A percentile compares a stretch with the other conserved stretches of the same genome.
These are phyloP conservation scores for Aspergillus haitiensis DNA, from an alignment of 495 filamentous ascomycete genomes.

Conservation along the genomic window DNA sequence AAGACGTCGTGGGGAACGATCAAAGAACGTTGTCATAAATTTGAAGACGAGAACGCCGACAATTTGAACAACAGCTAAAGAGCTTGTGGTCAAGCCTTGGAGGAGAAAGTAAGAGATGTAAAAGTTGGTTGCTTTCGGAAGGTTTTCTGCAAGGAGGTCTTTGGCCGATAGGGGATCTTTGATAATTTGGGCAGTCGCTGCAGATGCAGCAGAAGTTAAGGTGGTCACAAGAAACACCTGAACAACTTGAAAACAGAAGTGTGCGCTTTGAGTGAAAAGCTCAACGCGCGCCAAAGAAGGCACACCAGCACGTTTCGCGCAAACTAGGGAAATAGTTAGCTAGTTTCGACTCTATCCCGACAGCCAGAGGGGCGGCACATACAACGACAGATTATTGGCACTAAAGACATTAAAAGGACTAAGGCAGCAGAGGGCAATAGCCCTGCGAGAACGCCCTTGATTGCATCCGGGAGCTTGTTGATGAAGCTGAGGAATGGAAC, in stretches of 20 bases:
- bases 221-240: conserved; percentile 89
- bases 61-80: conserved; percentile 70
- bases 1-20: conserved; percentile 63
- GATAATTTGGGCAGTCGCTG: conserved; percentile 62
- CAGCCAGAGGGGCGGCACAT: conserved; percentile 28
- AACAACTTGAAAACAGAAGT: conserved; percentile 90
- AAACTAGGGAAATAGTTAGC: conserved; percentile 46
- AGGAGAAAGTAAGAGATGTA: conserved; percentile 92
- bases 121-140: conserved; percentile 84
- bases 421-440: conserved; percentile 75
- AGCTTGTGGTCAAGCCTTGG: conserved; percentile 75
- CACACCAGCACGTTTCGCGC: conserved; percentile 71
- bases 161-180: conserved; percentile 62
- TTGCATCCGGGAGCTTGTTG: conserved; percentile 60
- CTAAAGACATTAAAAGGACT: conserved; percentile 79
- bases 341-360: background rate
- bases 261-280: conserved; percentile 80
- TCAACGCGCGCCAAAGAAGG: conserved; percentile 77
- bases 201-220: conserved; percentile 69
- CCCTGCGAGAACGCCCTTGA: conserved; percentile 78
- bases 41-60: conserved; percentile 71
- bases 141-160: conserved; percentile 64
- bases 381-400: conserved; percentile 80
- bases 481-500: conserved; percentile 71
- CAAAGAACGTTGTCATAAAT: conserved; percentile 65